Percentiles rank a stretch among this genome's conserved stretches.
Evolutionary conservation across 2,329 filamentous ascomycete species (phyloP).

Genomic region (Trichophyton schoenleinii): DNA sequence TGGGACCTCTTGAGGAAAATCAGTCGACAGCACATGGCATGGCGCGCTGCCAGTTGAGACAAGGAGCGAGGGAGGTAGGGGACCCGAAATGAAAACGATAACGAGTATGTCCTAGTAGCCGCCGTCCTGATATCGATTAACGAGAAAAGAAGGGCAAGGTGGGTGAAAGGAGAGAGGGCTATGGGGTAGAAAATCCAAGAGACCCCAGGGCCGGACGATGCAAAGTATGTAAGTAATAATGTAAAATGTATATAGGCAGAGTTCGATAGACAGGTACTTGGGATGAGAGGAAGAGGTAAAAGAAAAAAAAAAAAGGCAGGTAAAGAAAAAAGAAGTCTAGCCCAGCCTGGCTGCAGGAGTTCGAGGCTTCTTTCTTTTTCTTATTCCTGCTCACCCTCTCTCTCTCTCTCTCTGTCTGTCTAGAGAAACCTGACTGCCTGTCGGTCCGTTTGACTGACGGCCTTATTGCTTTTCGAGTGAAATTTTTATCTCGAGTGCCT

Average conservation of each 20-base stretch:
- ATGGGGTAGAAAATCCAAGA: background rate
- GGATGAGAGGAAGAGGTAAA: background rate
- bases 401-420: background rate
- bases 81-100: background rate
- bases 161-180: background rate
- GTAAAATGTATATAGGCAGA: background rate
- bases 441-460: background rate
- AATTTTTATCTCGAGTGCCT: slow-evolving; percentile 1
- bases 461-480: background rate
- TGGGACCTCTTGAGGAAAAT: background rate
- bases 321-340: background rate
- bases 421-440: background rate
- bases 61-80: background rate
- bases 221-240: slow-evolving; percentile 1
- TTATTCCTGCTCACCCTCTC: background rate
- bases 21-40: slow-evolving; percentile 3
- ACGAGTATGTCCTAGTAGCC: background rate
- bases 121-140: background rate
- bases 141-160: background rate
- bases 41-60: background rate
- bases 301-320: background rate
- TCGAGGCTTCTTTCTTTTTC: slow-evolving; percentile 1
- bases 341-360: slow-evolving; percentile 2
- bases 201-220: background rate
- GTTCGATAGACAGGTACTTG: slow-evolving; percentile 2